phyloP scores from a whole-genome alignment of 345 rosid species.

The Eucalyptus sp. region DNA sequence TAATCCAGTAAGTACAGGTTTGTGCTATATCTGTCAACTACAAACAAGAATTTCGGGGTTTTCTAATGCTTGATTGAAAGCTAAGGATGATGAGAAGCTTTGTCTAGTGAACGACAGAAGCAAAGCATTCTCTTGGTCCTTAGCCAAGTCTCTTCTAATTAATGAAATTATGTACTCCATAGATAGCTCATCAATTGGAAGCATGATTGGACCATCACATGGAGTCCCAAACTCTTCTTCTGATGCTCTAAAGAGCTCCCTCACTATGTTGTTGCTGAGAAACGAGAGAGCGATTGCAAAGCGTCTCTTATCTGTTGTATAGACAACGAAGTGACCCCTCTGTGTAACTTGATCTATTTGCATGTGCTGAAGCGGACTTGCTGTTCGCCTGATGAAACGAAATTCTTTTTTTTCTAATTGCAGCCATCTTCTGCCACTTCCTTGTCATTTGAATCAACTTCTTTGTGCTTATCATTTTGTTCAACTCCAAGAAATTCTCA shows the following conservation, averaged over 20 bases:
- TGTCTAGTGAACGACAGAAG: background rate
- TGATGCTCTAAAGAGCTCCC: background rate
- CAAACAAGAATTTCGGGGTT: background rate
- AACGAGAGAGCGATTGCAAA: background rate
- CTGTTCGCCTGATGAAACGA: no score
- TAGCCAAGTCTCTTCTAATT: background rate
- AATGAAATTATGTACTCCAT: slow-evolving; percentile 7
- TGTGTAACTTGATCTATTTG: no score
- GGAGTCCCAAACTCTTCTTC: slow-evolving; percentile 5
- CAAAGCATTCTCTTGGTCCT: slow-evolving; percentile 17
- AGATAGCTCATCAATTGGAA: background rate
- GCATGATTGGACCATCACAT: background rate
- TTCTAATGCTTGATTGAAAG: background rate
- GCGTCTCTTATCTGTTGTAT: background rate
- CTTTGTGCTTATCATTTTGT: no score
- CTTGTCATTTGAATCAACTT: no score
- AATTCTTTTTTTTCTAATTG: no score
- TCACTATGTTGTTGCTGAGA: background rate
- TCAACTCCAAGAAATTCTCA: no score
- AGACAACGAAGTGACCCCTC: slow-evolving; percentile 12
- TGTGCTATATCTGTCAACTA: background rate
- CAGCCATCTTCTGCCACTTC: no score
- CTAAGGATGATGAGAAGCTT: background rate
- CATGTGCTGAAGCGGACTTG: no score
- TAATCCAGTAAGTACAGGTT: background rate